These are phyloP conservation scores for Urtica urens DNA, from an alignment of 306 rosid genomes.

Conservation along the genomic window DNA sequence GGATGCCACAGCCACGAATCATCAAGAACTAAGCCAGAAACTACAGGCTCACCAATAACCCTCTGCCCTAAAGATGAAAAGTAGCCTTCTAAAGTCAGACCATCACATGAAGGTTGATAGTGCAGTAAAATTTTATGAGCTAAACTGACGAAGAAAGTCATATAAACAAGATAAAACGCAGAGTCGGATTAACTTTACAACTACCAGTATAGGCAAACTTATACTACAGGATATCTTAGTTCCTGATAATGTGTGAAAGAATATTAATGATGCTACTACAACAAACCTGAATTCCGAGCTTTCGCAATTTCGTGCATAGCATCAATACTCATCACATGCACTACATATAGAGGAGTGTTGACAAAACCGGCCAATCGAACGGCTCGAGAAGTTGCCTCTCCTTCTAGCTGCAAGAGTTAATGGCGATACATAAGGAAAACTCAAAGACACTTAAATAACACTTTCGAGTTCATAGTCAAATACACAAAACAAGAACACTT, in stretches of 20 bases:
- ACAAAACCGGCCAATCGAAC: constrained; percentile 71
- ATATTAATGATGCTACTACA: no score
- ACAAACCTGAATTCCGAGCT: constrained; percentile 75
- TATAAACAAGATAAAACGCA: background rate
- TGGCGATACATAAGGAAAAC: constrained; percentile 14
- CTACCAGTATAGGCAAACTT: background rate
- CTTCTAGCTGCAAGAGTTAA: constrained; percentile 56
- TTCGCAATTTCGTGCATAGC: constrained; percentile 92
- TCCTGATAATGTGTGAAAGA: background rate
- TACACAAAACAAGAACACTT: no score
- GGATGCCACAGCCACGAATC: constrained; percentile 92
- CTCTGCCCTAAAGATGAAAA: constrained; percentile 48
- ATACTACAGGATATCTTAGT: background rate
- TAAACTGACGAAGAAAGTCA: background rate
- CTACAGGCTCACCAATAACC: constrained; percentile 81
- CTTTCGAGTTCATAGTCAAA: background rate
- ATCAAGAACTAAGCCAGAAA: constrained; percentile 79
- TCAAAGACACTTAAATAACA: background rate
- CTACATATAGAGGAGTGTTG: constrained; percentile 81
- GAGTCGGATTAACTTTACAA: no score
- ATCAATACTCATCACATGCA: constrained; percentile 97
- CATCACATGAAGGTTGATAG: background rate
- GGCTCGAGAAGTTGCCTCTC: constrained; percentile 93
- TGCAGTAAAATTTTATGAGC: background rate
- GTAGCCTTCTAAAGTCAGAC: background rate